A percentile compares a stretch with the other conserved stretches of the same genome.
phyloP scores from a whole-genome alignment of 2,329 filamentous ascomycete species.

The Scorias spongiosa region DNA sequence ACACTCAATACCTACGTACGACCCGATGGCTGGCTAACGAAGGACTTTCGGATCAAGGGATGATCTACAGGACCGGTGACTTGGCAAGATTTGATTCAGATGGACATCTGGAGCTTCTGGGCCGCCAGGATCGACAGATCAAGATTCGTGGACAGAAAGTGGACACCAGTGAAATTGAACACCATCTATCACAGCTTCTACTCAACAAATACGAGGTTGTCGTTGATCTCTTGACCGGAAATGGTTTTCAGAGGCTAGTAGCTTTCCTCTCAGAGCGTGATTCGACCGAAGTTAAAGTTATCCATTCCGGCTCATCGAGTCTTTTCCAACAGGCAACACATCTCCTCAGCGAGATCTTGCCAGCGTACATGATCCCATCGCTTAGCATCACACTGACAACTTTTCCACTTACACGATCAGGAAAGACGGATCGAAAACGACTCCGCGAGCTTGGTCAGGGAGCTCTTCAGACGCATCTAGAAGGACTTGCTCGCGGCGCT shows the following conservation, averaged over 20 bases:
- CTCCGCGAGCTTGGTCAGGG: constrained; percentile 29
- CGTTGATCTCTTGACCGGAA: not conserved
- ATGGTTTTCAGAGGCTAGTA: not conserved
- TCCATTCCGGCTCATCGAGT: not conserved
- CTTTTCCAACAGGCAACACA: too few relatives aligned
- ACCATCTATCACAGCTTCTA: constrained; percentile 26
- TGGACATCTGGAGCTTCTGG: constrained; percentile 9
- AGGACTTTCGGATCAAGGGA: not conserved
- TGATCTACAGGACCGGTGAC: constrained; percentile 11
- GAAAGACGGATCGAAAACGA: constrained; percentile 49
- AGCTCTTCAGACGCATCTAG: constrained; percentile 1
- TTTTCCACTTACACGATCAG: constrained; percentile 54
- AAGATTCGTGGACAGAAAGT: constrained; percentile 11
- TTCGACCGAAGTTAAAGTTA: not conserved
- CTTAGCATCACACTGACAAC: constrained; percentile 50
- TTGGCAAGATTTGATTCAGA: constrained; percentile 10
- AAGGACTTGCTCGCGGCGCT: too few relatives aligned
- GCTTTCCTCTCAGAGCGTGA: not conserved
- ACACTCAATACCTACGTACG: constrained; percentile 17
- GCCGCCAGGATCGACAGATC: constrained; percentile 9
- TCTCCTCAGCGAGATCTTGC: constrained; percentile 38
- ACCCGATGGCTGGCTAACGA: constrained; percentile 9
- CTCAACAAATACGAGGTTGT: not conserved
- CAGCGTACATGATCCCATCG: constrained; percentile 62
- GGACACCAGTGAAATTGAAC: constrained; percentile 11